phyloP scores from a whole-genome alignment of 495 filamentous ascomycete species.

The Penicillium samsonianum region DNA sequence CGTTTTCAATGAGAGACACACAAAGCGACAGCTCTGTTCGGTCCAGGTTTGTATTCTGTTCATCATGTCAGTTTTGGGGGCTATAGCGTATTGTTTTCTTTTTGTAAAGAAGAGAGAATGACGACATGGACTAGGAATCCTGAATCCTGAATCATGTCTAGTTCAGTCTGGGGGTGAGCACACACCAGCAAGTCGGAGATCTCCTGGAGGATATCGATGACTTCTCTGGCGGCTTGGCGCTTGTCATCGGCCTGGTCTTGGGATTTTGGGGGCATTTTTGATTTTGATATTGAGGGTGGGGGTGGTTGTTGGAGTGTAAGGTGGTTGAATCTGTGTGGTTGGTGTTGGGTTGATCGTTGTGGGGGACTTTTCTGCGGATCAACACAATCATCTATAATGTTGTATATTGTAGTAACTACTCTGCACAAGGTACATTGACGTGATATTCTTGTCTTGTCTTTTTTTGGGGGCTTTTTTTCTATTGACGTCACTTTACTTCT shows the following conservation, averaged over 20 bases:
- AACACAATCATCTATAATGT: neutral
- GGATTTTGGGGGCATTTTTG: slow-evolving; percentile 25
- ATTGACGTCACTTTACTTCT: too few relatives aligned
- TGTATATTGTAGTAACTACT: neutral
- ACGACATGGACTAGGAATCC: neutral
- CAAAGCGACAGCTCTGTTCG: slow-evolving; percentile 88
- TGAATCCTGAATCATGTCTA: neutral
- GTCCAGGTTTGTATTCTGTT: slow-evolving; percentile 88
- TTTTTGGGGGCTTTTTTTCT: too few relatives aligned
- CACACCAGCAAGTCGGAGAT: slow-evolving; percentile 85
- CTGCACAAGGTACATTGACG: too few relatives aligned
- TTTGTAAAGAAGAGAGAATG: neutral
- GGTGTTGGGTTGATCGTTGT: slow-evolving; percentile 6
- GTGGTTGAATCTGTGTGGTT: neutral
- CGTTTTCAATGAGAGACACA: slow-evolving; percentile 95
- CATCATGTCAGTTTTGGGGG: neutral
- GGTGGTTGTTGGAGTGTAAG: neutral
- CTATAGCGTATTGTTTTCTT: neutral
- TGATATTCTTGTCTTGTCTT: too few relatives aligned
- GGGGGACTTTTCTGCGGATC: slow-evolving; percentile 5
- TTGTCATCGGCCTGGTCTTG: slow-evolving; percentile 58
- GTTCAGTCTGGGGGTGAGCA: slow-evolving; percentile 2
- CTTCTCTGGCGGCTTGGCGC: slow-evolving; percentile 88
- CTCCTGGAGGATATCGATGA: slow-evolving; percentile 93
- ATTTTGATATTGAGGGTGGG: neutral